These are phyloP conservation scores for Jatropha multifida DNA, from an alignment of 441 rosid species.

Conservation along the genomic window DNA sequence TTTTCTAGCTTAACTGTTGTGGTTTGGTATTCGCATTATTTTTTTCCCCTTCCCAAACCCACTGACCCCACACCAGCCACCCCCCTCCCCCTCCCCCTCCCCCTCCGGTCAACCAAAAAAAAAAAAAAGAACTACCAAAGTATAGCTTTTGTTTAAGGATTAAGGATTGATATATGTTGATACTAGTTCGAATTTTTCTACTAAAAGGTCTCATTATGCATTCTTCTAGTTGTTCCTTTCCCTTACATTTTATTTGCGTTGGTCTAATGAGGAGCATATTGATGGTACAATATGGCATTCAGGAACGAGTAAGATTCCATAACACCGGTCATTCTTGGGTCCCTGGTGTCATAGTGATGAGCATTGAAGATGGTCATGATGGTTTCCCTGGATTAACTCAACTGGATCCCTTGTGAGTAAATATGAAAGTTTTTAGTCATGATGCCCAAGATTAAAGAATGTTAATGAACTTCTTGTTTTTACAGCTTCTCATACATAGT, in stretches of 20 bases:
- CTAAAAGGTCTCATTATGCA: neutral
- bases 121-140: neutral
- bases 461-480: conserved; percentile 12
- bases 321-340: conserved; percentile 72
- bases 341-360: conserved; percentile 84
- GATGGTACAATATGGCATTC: conserved; percentile 21
- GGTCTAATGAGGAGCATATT: neutral
- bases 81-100: too few relatives aligned
- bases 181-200: neutral
- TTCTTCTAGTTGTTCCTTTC: neutral
- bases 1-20: neutral
- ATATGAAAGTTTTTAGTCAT: neutral
- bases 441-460: neutral
- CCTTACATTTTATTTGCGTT: neutral
- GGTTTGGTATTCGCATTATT: neutral
- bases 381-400: conserved; percentile 63
- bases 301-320: conserved; percentile 80
- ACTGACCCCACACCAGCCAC: too few relatives aligned
- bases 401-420: conserved; percentile 71
- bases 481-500: conserved; percentile 69
- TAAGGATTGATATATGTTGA: neutral
- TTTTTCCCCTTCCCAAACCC: too few relatives aligned
- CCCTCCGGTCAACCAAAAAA: too few relatives aligned
- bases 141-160: neutral
- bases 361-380: conserved; percentile 82